phyloP scores from a whole-genome alignment of 805 yeast species.

The Sugiyamaella qingdaonensis region DNA sequence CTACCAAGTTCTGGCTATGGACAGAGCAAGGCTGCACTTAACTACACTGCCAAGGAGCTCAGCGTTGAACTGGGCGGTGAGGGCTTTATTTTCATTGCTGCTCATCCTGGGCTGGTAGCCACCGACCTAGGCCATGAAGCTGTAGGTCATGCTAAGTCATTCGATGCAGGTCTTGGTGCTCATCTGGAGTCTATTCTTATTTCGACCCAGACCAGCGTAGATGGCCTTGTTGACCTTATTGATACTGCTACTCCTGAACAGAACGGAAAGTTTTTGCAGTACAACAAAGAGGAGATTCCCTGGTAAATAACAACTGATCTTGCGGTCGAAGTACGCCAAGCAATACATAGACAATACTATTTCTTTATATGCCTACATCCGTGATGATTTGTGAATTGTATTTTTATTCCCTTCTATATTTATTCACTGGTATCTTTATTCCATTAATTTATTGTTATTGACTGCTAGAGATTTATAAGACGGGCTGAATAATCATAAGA shows the following conservation, averaged over 20 bases:
- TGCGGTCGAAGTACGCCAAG: too few species aligned
- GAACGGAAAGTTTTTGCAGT: slow-evolving; percentile 22
- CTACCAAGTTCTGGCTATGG: slow-evolving; percentile 33
- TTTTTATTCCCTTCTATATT: too few species aligned
- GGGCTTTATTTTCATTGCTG: slow-evolving; percentile 30
- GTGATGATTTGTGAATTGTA: too few species aligned
- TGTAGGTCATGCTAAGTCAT: background rate
- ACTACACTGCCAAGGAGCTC: slow-evolving; percentile 30
- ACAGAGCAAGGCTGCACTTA: slow-evolving; percentile 37
- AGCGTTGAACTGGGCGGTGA: slow-evolving; percentile 28
- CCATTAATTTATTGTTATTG: too few species aligned
- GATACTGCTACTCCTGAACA: slow-evolving; percentile 23
- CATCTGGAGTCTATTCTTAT: slow-evolving; percentile 5
- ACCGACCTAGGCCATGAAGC: slow-evolving; percentile 33
- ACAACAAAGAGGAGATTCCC: background rate
- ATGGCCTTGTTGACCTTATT: slow-evolving; percentile 20
- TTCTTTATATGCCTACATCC: too few species aligned
- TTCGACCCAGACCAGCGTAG: slow-evolving; percentile 27
- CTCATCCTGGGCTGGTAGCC: slow-evolving; percentile 40
- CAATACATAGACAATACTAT: too few species aligned
- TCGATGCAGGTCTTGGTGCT: background rate
- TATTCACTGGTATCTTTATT: too few species aligned
- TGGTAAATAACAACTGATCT: background rate
- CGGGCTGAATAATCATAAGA: too few species aligned
- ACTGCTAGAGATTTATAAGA: too few species aligned